phyloP scores from a whole-genome alignment of 768 basidiomycete genomes.

The Punctularia strigosozonata region DNA sequence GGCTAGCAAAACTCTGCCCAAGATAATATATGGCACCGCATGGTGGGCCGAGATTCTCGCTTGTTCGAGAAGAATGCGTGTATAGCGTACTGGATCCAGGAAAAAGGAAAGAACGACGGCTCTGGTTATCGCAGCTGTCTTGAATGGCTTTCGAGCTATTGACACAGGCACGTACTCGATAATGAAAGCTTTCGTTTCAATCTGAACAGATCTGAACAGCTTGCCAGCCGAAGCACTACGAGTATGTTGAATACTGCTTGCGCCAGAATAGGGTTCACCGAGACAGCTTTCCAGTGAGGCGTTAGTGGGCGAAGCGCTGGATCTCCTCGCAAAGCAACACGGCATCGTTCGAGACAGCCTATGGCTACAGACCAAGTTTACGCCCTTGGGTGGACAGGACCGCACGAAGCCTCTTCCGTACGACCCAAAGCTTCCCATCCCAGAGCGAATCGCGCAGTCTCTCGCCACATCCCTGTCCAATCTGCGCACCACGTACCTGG shows the following conservation, averaged over 20 bases:
- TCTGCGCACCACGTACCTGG: slow-evolving; percentile 62
- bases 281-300: slow-evolving; percentile 43
- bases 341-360: slow-evolving; percentile 14
- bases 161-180: slow-evolving; percentile 52
- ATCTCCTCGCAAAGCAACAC: slow-evolving; percentile 77
- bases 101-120: slow-evolving; percentile 62
- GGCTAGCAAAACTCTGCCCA: too few species aligned
- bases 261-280: not conserved
- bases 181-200: not conserved
- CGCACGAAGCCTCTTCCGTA: slow-evolving; percentile 62
- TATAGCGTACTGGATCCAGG: slow-evolving; percentile 27
- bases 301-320: slow-evolving; percentile 68
- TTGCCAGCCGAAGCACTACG: slow-evolving; percentile 65
- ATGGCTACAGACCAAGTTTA: slow-evolving; percentile 39
- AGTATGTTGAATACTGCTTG: slow-evolving; percentile 23
- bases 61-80: not conserved
- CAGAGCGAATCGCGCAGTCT: slow-evolving; percentile 50
- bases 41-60: slow-evolving; percentile 20
- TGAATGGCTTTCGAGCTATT: slow-evolving; percentile 69
- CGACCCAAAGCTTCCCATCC: slow-evolving; percentile 37
- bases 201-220: slow-evolving; percentile 22
- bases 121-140: slow-evolving; percentile 60
- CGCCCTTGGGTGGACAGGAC: slow-evolving; percentile 66
- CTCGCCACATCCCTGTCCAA: slow-evolving; percentile 55
- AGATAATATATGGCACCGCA: slow-evolving; percentile 30